Evolutionary conservation across 495 filamentous ascomycete genomes (phyloP).

Genomic region (Daldinia decipiens): DNA sequence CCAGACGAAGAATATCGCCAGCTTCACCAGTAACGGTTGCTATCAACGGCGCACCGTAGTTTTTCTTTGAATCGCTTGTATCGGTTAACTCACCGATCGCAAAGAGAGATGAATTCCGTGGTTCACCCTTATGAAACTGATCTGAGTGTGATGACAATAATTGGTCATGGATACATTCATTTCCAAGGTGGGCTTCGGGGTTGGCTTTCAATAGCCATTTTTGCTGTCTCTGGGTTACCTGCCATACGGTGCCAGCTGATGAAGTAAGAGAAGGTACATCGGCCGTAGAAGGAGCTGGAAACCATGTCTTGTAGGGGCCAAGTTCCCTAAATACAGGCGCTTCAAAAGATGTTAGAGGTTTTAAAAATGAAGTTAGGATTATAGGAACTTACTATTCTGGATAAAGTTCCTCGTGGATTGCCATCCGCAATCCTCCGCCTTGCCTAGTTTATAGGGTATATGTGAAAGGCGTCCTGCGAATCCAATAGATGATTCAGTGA

Average conservation of each 20-base stretch:
- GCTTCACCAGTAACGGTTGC: slow-evolving; percentile 62
- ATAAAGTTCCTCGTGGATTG: slow-evolving; percentile 44
- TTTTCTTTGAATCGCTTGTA: slow-evolving; percentile 29
- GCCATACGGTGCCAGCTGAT: slow-evolving; percentile 25
- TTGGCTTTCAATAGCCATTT: slow-evolving; percentile 51
- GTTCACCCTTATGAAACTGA: slow-evolving; percentile 9
- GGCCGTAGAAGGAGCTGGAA: slow-evolving; percentile 33
- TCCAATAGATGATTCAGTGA: slow-evolving; percentile 47
- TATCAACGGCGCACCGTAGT: slow-evolving; percentile 50
- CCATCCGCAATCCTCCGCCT: slow-evolving; percentile 47
- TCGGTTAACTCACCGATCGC: slow-evolving; percentile 54
- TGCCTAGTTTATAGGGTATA: slow-evolving; percentile 39
- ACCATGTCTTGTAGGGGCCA: slow-evolving; percentile 52
- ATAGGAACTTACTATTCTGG: slow-evolving; percentile 36
- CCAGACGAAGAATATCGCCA: slow-evolving; percentile 63
- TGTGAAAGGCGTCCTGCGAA: slow-evolving; percentile 49
- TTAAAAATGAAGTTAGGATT: not conserved
- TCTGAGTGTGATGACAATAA: slow-evolving; percentile 43
- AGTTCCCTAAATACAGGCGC: slow-evolving; percentile 55
- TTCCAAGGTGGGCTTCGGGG: slow-evolving; percentile 53
- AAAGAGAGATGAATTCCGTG: slow-evolving; percentile 43
- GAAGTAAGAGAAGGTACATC: slow-evolving; percentile 15
- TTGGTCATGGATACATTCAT: slow-evolving; percentile 43
- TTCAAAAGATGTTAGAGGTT: slow-evolving; percentile 41
- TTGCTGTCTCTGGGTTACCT: slow-evolving; percentile 45